Evolutionary conservation across 352 stramenopile species (phyloP).

Genomic region (Globisporangium lucens): DNA sequence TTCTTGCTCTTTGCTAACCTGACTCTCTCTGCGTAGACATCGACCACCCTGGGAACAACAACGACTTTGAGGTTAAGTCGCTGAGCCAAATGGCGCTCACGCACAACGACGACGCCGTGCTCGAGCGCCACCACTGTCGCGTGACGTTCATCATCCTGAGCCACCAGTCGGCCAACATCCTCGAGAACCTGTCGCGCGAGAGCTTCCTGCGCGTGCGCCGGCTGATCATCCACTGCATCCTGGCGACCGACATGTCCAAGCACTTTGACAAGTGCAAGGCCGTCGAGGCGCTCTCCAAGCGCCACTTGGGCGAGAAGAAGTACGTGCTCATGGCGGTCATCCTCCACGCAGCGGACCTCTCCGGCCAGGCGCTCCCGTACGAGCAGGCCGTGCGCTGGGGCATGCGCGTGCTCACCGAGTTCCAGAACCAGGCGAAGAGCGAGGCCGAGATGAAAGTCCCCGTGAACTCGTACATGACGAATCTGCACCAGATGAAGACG

Average conservation of each 20-base stretch:
- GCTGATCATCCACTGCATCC: constrained; percentile 60
- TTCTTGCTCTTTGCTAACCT: not conserved
- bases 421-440: constrained; percentile 63
- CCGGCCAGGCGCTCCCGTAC: constrained; percentile 58
- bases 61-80: constrained; percentile 79
- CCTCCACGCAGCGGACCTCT: constrained; percentile 73
- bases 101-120: constrained; percentile 79
- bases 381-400: constrained; percentile 57
- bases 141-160: constrained; percentile 71
- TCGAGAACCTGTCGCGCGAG: constrained; percentile 44
- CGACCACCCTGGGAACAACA: constrained; percentile 79
- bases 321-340: constrained; percentile 56
- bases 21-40: constrained; percentile 34
- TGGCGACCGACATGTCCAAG: constrained; percentile 74
- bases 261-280: constrained; percentile 73
- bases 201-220: constrained; percentile 50
- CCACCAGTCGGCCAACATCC: constrained; percentile 53
- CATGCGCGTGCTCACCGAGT: constrained; percentile 63
- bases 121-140: constrained; percentile 80
- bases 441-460: constrained; percentile 60
- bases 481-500: constrained; percentile 54
- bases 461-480: constrained; percentile 73
- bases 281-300: constrained; percentile 44
- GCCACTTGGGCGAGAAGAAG: constrained; percentile 35
- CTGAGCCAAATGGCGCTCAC: constrained; percentile 69